Percentiles rank a stretch among this genome's conserved stretches.
phyloP scores from a whole-genome alignment of 208 protist species.

The Trypanosoma grayi region DNA sequence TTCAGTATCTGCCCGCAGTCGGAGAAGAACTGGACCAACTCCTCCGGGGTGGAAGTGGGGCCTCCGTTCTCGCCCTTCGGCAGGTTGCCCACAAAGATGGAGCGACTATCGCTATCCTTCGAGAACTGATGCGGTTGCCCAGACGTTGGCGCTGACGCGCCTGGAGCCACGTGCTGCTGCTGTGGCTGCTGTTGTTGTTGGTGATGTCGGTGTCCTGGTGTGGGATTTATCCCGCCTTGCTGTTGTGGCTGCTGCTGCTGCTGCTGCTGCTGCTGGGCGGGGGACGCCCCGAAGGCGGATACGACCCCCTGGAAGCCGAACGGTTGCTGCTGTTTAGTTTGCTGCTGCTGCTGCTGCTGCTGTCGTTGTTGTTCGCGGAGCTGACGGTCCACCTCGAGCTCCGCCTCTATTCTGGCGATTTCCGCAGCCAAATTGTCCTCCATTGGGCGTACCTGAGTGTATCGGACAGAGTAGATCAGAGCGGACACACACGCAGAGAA shows the following conservation, averaged over 20 bases:
- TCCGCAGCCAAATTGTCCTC: constrained; percentile 74
- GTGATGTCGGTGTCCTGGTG: constrained; percentile 12
- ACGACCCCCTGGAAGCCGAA: constrained; percentile 11
- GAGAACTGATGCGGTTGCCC: constrained; percentile 61
- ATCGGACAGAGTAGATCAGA: background rate
- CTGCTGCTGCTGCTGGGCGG: constrained; percentile 18
- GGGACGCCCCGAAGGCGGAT: constrained; percentile 12
- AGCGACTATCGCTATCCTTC: constrained; percentile 83
- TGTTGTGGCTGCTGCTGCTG: background rate
- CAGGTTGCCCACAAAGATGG: constrained; percentile 82
- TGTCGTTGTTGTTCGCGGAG: constrained; percentile 38
- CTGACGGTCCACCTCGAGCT: constrained; percentile 65
- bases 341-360: constrained; percentile 40
- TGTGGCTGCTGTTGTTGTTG: constrained; percentile 12
- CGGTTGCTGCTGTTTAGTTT: constrained; percentile 24
- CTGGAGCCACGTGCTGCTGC: constrained; percentile 11
- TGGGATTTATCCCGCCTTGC: background rate
- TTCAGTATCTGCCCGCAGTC: constrained; percentile 81
- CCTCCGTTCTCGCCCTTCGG: constrained; percentile 65
- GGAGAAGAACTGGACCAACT: constrained; percentile 76
- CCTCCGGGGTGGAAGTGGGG: constrained; percentile 69
- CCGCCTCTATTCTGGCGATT: constrained; percentile 75
- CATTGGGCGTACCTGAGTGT: constrained; percentile 16
- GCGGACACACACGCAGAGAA: constrained; percentile 3
- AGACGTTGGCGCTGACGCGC: constrained; percentile 3